A percentile compares a stretch with the other conserved stretches of the same genome.
Evolutionary conservation across 345 rosid species (phyloP).

Genomic region (Ceriops tagal): DNA sequence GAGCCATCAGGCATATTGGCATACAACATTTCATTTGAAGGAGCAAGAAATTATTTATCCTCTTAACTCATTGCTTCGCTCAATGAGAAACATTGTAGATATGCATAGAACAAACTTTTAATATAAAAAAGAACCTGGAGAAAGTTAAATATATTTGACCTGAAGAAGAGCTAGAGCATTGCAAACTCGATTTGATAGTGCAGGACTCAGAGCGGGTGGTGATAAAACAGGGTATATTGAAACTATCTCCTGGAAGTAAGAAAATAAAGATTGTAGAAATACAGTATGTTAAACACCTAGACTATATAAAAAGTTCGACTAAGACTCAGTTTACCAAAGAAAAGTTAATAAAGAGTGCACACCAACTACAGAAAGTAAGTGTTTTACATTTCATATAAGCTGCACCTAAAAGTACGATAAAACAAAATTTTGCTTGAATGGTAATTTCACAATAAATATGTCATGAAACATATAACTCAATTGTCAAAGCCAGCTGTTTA

Average conservation of each 20-base stretch:
- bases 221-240: conserved; percentile 93
- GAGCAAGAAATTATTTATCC: neutral
- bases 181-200: conserved; percentile 96
- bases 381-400: conserved; percentile 3
- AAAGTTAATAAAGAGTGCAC: neutral
- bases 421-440: too few species aligned
- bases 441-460: neutral
- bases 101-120: conserved; percentile 1
- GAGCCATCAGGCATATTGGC: neutral
- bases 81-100: neutral
- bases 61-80: neutral
- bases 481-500: too few species aligned
- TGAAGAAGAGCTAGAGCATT: conserved; percentile 99
- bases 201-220: conserved; percentile 82
- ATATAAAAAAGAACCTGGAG: neutral
- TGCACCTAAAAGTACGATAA: neutral
- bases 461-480: neutral
- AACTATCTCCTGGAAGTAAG: conserved; percentile 75
- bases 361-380: neutral
- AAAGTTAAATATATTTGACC: conserved; percentile 34
- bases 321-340: neutral
- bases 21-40: neutral
- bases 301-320: neutral
- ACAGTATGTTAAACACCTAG: neutral
- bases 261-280: neutral